These are phyloP conservation scores for Nannizzia gypsea DNA, from an alignment of 2,329 filamentous ascomycete species.

Conservation along the genomic window DNA sequence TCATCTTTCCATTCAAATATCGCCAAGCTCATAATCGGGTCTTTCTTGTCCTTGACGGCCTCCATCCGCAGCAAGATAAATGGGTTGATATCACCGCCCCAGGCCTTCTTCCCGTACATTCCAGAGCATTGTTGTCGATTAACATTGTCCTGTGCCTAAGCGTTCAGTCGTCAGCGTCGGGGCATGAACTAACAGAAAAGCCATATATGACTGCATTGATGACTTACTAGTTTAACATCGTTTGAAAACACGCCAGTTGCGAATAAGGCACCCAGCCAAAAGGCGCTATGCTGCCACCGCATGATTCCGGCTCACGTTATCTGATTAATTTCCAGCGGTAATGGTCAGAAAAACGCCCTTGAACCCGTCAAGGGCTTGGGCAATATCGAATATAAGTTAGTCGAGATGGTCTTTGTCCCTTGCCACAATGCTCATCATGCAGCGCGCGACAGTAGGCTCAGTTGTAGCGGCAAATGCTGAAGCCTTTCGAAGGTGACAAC, in stretches of 20 bases:
- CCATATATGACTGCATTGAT: neutral
- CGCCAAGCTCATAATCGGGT: slow-evolving; percentile 66
- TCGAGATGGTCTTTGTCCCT: neutral
- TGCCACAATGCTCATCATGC: neutral
- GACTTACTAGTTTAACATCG: slow-evolving; percentile 35
- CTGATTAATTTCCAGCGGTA: neutral
- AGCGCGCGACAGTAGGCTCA: neutral
- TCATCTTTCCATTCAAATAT: slow-evolving; percentile 93
- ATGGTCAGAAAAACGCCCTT: neutral
- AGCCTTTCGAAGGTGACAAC: neutral
- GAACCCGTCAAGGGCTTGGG: neutral
- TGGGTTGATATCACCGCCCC: slow-evolving; percentile 79
- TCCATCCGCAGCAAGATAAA: slow-evolving; percentile 79
- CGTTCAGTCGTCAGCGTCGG: neutral
- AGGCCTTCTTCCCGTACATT: slow-evolving; percentile 85
- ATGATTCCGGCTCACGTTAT: slow-evolving; percentile 18
- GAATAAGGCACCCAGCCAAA: slow-evolving; percentile 28
- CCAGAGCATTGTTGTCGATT: slow-evolving; percentile 76
- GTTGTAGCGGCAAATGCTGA: neutral
- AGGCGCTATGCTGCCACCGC: slow-evolving; percentile 30
- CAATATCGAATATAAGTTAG: neutral
- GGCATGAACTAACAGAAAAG: neutral
- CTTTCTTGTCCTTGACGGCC: slow-evolving; percentile 44
- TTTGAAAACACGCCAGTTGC: slow-evolving; percentile 32
- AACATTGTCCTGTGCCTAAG: slow-evolving; percentile 60